phyloP scores from a whole-genome alignment of 495 filamentous ascomycete genomes.

The Cercophora samala region DNA sequence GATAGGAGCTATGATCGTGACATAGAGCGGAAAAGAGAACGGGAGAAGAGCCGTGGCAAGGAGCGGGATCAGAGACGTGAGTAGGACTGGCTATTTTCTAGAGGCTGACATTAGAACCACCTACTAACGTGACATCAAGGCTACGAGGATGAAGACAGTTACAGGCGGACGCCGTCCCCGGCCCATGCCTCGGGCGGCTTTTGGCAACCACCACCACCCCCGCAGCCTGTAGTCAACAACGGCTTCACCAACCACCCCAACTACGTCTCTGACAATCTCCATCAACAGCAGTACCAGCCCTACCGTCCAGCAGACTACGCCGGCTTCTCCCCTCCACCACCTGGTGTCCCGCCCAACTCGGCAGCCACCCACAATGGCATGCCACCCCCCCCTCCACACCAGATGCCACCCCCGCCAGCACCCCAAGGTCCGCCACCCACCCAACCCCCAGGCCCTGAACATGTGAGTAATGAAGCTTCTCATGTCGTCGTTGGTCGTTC shows the following conservation, averaged over 20 bases:
- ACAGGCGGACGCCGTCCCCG: constrained; percentile 44
- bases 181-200: constrained; percentile 52
- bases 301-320: constrained; percentile 41
- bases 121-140: constrained; percentile 27
- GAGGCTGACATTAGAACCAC: constrained; percentile 11
- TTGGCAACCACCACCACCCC: constrained; percentile 41
- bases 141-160: constrained; percentile 41
- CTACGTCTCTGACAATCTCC: constrained; percentile 35
- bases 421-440: constrained; percentile 24
- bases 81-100: constrained; percentile 9
- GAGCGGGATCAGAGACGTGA: constrained; percentile 43
- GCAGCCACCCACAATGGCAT: constrained; percentile 16
- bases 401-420: constrained; percentile 20
- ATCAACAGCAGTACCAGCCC: constrained; percentile 21
- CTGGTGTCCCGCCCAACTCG: constrained; percentile 31
- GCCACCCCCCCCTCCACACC: constrained; percentile 13
- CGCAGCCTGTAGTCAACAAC: constrained; percentile 16
- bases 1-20: constrained; percentile 16
- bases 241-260: constrained; percentile 45
- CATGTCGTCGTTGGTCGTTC: constrained; percentile 26
- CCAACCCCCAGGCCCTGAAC: constrained; percentile 31
- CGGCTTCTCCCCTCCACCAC: constrained; percentile 36
- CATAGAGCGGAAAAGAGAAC: constrained; percentile 16
- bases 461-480: constrained; percentile 40
- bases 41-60: constrained; percentile 29